Conservation (phyloP, 805 yeast genomes). For the Wickerhamomyces hampshirensis region DNA sequence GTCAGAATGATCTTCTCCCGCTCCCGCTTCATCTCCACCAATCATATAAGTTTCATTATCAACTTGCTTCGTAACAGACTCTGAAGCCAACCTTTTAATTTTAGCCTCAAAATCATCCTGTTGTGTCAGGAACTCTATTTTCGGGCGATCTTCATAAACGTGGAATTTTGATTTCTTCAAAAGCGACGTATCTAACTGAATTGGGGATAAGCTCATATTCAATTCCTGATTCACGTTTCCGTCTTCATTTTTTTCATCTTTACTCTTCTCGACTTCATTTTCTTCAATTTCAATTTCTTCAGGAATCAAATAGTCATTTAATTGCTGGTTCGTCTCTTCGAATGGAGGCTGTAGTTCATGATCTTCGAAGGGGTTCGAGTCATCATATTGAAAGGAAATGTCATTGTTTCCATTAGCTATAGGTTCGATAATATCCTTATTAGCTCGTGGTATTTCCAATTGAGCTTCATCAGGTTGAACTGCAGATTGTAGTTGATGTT, state of each 20-base stretch:
- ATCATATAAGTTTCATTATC: not conserved
- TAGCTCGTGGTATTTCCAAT: not conserved
- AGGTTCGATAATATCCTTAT: too few species aligned
- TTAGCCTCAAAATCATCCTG: constrained; percentile 6
- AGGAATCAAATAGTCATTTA: constrained; percentile 9
- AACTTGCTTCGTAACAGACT: constrained; percentile 9
- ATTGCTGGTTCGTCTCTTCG: constrained; percentile 5
- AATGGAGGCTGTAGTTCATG: not conserved
- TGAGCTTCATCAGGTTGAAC: not conserved
- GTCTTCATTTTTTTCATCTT: constrained; percentile 4
- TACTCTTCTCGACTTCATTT: constrained; percentile 2
- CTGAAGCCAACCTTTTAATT: constrained; percentile 17
- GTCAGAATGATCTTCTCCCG: constrained; percentile 3
- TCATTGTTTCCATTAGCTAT: constrained; percentile 1
- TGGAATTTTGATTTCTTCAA: constrained; percentile 12
- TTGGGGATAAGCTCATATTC: constrained; percentile 20
- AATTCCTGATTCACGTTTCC: constrained; percentile 6
- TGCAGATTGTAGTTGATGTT: not conserved
- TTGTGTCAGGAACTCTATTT: constrained; percentile 1
- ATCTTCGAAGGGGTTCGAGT: constrained; percentile 19
- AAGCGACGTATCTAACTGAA: constrained; percentile 14
- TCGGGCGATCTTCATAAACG: constrained; percentile 22
- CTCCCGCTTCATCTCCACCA: not conserved
- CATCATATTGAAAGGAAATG: constrained; percentile 24
- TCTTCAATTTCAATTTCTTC: constrained; percentile 3